phyloP scores from a whole-genome alignment of 2,329 filamentous ascomycete genomes.

The Paecilomyces dactylethromorphus region DNA sequence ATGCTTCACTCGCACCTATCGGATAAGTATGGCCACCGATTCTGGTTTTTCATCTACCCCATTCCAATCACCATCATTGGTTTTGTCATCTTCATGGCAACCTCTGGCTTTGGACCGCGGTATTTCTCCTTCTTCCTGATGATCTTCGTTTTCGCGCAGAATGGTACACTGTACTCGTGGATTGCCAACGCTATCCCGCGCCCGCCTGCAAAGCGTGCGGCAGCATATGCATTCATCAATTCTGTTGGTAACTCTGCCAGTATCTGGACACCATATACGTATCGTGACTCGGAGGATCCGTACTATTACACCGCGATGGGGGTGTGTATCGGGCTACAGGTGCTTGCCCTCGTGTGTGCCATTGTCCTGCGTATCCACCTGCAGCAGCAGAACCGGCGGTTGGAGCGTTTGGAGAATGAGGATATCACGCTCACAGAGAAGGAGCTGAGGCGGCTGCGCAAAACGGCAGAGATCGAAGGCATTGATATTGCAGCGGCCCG shows the following conservation, averaged over 20 bases:
- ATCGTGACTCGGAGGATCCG: slow-evolving; percentile 31
- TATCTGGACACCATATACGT: slow-evolving; percentile 49
- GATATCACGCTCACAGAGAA: slow-evolving; percentile 40
- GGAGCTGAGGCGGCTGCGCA: slow-evolving; percentile 42
- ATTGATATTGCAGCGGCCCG: slow-evolving; percentile 45
- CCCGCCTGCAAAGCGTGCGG: slow-evolving; percentile 50
- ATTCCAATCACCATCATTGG: slow-evolving; percentile 46
- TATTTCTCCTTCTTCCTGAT: slow-evolving; percentile 53
- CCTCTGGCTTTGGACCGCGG: slow-evolving; percentile 43
- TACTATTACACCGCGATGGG: slow-evolving; percentile 37
- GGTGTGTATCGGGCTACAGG: slow-evolving; percentile 35
- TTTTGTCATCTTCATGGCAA: slow-evolving; percentile 50
- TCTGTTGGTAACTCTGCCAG: slow-evolving; percentile 47
- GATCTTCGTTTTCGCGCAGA: slow-evolving; percentile 51
- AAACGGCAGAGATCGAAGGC: slow-evolving; percentile 47
- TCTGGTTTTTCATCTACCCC: slow-evolving; percentile 50
- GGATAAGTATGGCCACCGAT: slow-evolving; percentile 40
- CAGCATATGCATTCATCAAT: slow-evolving; percentile 51
- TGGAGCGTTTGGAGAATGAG: slow-evolving; percentile 46
- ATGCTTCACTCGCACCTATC: slow-evolving; percentile 39
- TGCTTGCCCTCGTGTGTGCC: slow-evolving; percentile 26
- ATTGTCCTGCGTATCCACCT: slow-evolving; percentile 34
- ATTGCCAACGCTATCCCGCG: slow-evolving; percentile 46
- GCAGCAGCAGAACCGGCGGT: slow-evolving; percentile 42
- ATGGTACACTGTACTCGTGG: slow-evolving; percentile 46